phyloP scores from a whole-genome alignment of 75 land plant genomes.

The Picea glauca region DNA sequence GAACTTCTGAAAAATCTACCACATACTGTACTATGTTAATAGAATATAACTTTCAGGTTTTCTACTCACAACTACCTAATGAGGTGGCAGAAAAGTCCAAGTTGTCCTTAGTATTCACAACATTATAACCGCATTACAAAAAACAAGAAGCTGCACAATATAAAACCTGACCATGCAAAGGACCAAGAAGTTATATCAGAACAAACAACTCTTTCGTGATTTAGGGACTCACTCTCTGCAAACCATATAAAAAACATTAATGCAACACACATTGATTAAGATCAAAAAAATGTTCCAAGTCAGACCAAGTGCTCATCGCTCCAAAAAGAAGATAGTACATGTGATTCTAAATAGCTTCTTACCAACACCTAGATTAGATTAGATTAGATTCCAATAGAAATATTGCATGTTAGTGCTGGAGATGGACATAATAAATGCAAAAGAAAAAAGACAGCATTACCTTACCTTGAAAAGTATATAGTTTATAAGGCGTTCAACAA shows the following conservation, averaged over 20 bases:
- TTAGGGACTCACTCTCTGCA: no score
- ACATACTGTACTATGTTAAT: no score
- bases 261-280: neutral
- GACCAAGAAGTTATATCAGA: neutral
- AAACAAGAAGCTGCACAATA: neutral
- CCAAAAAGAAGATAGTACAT: neutral
- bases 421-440: neutral
- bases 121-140: no score
- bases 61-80: neutral
- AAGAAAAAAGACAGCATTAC: neutral
- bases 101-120: no score
- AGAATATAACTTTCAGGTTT: neutral
- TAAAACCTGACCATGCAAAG: neutral
- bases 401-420: neutral
- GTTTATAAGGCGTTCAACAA: constrained; percentile 75
- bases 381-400: neutral
- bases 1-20: no score
- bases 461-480: constrained; percentile 85
- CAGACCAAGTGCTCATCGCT: neutral
- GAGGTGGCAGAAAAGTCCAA: no score
- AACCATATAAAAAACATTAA: no score
- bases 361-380: neutral
- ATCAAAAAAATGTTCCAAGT: neutral
- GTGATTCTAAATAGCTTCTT: neutral
- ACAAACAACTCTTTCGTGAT: neutral